These are phyloP conservation scores for Oemleria cerasiformis DNA, from an alignment of 306 rosid genomes.

Conservation along the genomic window DNA sequence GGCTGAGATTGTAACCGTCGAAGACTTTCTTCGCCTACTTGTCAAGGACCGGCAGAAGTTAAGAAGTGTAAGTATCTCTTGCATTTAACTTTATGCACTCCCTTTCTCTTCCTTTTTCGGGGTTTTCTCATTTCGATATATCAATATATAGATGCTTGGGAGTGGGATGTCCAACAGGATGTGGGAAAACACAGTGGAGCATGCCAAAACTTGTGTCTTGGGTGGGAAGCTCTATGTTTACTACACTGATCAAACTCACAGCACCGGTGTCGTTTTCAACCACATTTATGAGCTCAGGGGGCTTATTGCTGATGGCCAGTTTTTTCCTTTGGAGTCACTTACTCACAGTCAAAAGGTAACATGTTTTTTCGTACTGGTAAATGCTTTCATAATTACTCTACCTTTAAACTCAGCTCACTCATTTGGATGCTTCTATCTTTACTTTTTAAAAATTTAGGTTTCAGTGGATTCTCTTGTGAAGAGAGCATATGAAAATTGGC, in stretches of 20 bases:
- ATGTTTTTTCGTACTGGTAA: conserved; percentile 3
- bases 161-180: conserved; percentile 90
- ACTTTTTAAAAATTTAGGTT: conserved; percentile 36
- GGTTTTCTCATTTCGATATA: conserved; percentile 4
- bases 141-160: conserved; percentile 59
- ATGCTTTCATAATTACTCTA: not conserved
- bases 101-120: conserved; percentile 7
- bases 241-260: conserved; percentile 49
- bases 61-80: conserved; percentile 61
- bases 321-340: conserved; percentile 68
- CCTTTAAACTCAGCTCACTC: conserved; percentile 13
- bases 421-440: conserved; percentile 14
- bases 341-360: conserved; percentile 69
- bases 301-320: conserved; percentile 65
- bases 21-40: conserved; percentile 76
- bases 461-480: conserved; percentile 73
- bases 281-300: conserved; percentile 83
- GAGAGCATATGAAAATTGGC: conserved; percentile 87
- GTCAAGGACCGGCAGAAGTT: conserved; percentile 67
- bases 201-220: conserved; percentile 85
- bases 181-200: conserved; percentile 94
- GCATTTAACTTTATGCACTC: not conserved
- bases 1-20: conserved; percentile 57
- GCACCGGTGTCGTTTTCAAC: conserved; percentile 68
- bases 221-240: conserved; percentile 75